Base-by-base conservation (phyloP, 2,329 filamentous ascomycete genomes). In the Pestalotiopsis sp. region DNA sequence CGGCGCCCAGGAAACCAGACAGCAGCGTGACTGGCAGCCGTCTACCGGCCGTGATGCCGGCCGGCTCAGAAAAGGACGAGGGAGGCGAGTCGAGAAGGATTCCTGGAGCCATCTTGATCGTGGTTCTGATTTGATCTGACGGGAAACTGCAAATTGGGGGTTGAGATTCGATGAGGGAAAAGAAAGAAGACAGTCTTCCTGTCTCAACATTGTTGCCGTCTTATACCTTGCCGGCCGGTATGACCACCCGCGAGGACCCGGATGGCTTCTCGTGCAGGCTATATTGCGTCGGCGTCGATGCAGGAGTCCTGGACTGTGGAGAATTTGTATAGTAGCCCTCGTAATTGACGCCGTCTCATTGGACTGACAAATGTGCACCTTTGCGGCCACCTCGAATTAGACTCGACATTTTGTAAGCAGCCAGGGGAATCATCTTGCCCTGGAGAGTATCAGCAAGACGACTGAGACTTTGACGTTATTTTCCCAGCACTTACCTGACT, bases 1-100 rank as follows among this genome's bases (percentile, higher is more conserved):
- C 91, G 25, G 66, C 67, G 12, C 69, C 69, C 52, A 68, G 41
- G 64, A 70, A 70, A 20, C 68, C 68, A 9, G 59, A 65, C 57
- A 70, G 11, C 11, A 70, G 58, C 3, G 68, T 70, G 17, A 70
- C 68, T 14, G 68, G 68, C n/a, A 70, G 58, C n/a, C 64, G 52
- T 4, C n/a, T 13, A 13, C 57, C 49, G 11, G 23, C 49, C 14
- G 36, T 1, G 27, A 27, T n/a, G 4, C 20, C 38, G 14, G 38
- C 39, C 14, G 61, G 39, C 5, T 11, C 36, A 25, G 61, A 64
- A 4, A 52, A 20, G 7, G 61, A 64, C 4, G 61, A 41, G n/a
- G 31, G 61, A 25, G 61, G 61, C 25, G 61, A 64, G 41, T 64
- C 61, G 39, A 64, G n/a, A 13, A 64, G 41, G 45, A 14, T 31